phyloP scores from a whole-genome alignment of 2,329 filamentous ascomycete species.

The Cephalotrichum gorgonifer region DNA sequence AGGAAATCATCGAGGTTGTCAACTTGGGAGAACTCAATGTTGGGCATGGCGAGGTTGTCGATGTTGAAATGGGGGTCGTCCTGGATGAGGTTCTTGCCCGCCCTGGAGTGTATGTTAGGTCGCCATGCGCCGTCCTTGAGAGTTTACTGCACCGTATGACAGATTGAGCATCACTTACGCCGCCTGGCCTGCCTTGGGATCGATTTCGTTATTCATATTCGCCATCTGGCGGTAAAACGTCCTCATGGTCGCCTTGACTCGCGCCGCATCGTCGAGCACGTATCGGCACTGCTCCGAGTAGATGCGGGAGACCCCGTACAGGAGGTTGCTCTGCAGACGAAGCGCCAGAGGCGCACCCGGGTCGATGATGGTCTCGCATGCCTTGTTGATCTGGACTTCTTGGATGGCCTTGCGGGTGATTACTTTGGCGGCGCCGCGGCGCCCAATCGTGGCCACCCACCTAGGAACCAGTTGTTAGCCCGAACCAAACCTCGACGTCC shows the following conservation, averaged over 20 bases:
- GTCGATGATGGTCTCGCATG: slow-evolving; percentile 79
- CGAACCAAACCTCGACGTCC: background rate
- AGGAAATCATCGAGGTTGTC: slow-evolving; percentile 18
- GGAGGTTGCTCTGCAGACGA: slow-evolving; percentile 77
- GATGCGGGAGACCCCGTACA: slow-evolving; percentile 78
- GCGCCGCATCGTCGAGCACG: slow-evolving; percentile 70
- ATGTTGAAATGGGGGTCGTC: slow-evolving; percentile 78
- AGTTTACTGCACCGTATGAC: background rate
- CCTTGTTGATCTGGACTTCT: slow-evolving; percentile 75
- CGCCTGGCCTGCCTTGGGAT: slow-evolving; percentile 59
- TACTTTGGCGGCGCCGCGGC: slow-evolving; percentile 52
- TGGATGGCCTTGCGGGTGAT: slow-evolving; percentile 83
- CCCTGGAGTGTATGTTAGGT: slow-evolving; percentile 36
- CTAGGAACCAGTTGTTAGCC: slow-evolving; percentile 34
- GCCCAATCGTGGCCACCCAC: slow-evolving; percentile 83
- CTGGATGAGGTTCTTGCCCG: slow-evolving; percentile 62
- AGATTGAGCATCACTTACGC: slow-evolving; percentile 51
- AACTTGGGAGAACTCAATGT: slow-evolving; percentile 36
- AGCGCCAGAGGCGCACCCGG: slow-evolving; percentile 78
- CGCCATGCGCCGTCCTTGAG: slow-evolving; percentile 1
- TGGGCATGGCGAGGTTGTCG: slow-evolving; percentile 46
- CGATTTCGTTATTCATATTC: slow-evolving; percentile 29
- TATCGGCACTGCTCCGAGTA: slow-evolving; percentile 83
- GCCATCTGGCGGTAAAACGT: slow-evolving; percentile 44
- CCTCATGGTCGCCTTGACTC: slow-evolving; percentile 63